Evolutionary conservation across 179 eudicot genomes (phyloP), one percentile per base, ranked within the genome.

Genomic region (Drosera spatulata): DNA sequence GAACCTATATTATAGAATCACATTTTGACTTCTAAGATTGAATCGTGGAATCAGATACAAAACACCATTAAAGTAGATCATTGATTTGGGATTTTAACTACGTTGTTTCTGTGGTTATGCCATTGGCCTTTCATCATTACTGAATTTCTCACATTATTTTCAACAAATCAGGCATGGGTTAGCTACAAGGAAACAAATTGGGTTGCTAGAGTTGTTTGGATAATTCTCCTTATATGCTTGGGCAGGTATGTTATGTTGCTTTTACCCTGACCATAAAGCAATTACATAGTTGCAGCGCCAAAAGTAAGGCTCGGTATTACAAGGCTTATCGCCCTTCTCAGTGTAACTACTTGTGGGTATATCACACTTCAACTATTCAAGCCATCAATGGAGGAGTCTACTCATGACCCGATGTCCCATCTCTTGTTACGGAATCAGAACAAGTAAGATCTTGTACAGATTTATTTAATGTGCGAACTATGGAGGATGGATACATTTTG

Each of bases 311-410:
- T 11, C 14, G 54, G 45, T 43, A 4, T 43, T 43, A 43, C 45
- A 43, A 43, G 33, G 33, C 33, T 10, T 22, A 40, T 51, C 13
- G n/a, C 47, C 63, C 61, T 66, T 71, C 52, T 66, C 96, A 91
- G 98, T 73, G 77, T 82, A 48, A 67, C 91, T 48, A 82, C 91
- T 33, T 88, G 96, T 56, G 56, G 62, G 14, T 91, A 84, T 78
- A 74, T 91, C 58, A 69, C 78, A 68, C 43, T 79, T 66, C 91
- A 88, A 62, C 69, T 91, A 64, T 69, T 77, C 73, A 79, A 75
- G 89, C 71, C 85, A 58, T 72, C 98, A 64, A 66, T 85, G 64
- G 73, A 83, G 62, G 88, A 85, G 55, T 80, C 87, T 56, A 45
- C 55, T 12, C 67, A 73, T 53, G 96, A 88, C 70, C 96, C 91